A percentile compares a stretch with the other conserved stretches of the same genome.
phyloP scores from a whole-genome alignment of 2,329 filamentous ascomycete genomes.

The Magnaporthiopsis rhizophila region DNA sequence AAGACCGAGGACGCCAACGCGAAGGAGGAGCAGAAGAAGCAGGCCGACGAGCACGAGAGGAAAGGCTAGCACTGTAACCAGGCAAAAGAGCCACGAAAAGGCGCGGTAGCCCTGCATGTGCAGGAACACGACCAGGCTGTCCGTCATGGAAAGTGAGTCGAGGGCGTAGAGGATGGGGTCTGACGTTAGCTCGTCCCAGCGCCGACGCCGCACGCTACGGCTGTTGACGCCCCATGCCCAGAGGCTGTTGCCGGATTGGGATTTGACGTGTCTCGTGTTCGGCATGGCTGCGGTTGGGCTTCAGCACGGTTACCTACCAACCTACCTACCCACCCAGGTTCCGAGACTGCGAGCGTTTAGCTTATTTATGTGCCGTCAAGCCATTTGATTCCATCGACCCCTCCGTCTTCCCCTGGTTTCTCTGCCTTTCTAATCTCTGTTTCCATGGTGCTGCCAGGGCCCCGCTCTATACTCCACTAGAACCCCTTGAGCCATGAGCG shows the following conservation, averaged over 20 bases:
- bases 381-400: too few relatives aligned
- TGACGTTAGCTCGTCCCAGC: constrained; percentile 1
- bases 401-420: too few relatives aligned
- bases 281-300: neutral
- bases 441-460: too few relatives aligned
- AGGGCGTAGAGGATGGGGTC: neutral
- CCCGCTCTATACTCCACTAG: too few relatives aligned
- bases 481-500: too few relatives aligned
- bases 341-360: neutral
- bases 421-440: too few relatives aligned
- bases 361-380: neutral
- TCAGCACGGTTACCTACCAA: too few relatives aligned
- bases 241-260: neutral
- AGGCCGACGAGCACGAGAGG: constrained; percentile 2
- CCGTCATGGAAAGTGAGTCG: constrained; percentile 1
- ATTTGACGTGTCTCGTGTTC: neutral
- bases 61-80: constrained; percentile 3
- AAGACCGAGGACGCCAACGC: constrained; percentile 15
- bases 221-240: constrained; percentile 1
- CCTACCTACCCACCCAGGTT: neutral
- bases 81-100: constrained; percentile 6
- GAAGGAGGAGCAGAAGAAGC: constrained; percentile 3
- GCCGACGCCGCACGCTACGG: neutral
- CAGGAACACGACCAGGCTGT: constrained; percentile 5
- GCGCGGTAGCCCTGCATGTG: constrained; percentile 7